Percentiles rank a stretch among this genome's conserved stretches.
phyloP scores from a whole-genome alignment of 139 green algal genomes.

The Micromonas pusilla region DNA sequence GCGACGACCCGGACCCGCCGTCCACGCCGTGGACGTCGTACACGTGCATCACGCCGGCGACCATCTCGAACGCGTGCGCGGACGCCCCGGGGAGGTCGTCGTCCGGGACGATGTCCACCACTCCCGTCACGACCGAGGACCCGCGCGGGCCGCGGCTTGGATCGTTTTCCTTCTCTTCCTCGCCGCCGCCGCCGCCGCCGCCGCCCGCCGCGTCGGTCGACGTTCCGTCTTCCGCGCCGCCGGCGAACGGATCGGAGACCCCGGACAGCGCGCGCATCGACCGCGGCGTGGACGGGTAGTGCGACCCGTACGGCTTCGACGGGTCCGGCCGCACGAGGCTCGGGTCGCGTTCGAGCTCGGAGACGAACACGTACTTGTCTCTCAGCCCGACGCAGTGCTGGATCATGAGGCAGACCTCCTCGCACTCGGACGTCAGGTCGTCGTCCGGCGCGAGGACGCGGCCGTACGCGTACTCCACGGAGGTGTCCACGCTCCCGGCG shows the following conservation, averaged over 20 bases:
- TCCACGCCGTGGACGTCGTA: constrained; percentile 39
- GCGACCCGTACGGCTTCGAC: not conserved
- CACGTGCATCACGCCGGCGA: constrained; percentile 83
- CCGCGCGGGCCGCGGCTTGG: not conserved
- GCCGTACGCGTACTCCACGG: constrained; percentile 38
- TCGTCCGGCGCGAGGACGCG: constrained; percentile 61
- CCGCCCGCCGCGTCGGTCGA: too few species aligned
- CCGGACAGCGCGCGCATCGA: too few species aligned
- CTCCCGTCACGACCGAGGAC: constrained; percentile 28
- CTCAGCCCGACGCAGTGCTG: constrained; percentile 73
- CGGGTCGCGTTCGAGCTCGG: not conserved
- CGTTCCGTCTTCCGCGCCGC: not conserved
- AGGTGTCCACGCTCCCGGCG: not conserved
- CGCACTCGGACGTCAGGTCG: constrained; percentile 47
- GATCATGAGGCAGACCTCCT: constrained; percentile 79
- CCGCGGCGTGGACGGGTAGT: constrained; percentile 31
- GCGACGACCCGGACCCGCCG: not conserved
- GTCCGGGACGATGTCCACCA: constrained; percentile 21
- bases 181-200: too few species aligned
- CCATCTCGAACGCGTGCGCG: constrained; percentile 64
- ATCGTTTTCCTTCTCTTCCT: not conserved
- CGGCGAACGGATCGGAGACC: too few species aligned
- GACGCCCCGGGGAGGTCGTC: constrained; percentile 25
- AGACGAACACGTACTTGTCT: constrained; percentile 78
- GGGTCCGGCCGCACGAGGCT: not conserved